phyloP scores from a whole-genome alignment of 768 basidiomycete genomes.

The Piloderma croceum region DNA sequence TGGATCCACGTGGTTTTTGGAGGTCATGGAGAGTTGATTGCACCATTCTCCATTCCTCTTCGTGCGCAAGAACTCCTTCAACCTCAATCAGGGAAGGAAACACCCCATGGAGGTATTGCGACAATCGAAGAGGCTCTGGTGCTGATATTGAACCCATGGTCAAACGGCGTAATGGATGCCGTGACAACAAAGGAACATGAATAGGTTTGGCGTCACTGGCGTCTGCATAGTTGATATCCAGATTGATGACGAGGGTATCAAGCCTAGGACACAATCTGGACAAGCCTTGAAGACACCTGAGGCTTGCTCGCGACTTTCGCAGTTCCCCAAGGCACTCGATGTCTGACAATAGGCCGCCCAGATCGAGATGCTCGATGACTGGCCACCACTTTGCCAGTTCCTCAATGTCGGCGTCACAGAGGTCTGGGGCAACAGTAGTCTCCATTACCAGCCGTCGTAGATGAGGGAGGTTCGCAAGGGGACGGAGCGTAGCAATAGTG shows the following conservation, averaged over 20 bases:
- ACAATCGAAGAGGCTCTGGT: conserved; percentile 23
- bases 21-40: no score
- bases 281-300: no score
- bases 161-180: conserved; percentile 26
- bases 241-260: no score
- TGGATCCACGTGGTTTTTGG: no score
- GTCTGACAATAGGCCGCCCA: no score
- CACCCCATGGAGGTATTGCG: conserved; percentile 26
- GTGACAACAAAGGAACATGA: no score
- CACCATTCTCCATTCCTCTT: conserved; percentile 23
- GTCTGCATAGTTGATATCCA: no score
- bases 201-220: no score
- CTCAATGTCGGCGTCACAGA: background rate
- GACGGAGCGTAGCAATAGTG: background rate
- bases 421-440: conserved; percentile 11
- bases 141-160: conserved; percentile 29
- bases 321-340: no score
- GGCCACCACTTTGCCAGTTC: background rate
- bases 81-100: conserved; percentile 36
- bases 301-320: no score
- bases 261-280: no score
- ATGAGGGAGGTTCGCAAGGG: background rate
- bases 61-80: conserved; percentile 28
- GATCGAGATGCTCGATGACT: conserved; percentile 4
- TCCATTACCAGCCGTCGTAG: background rate